Conservation (phyloP, 306 rosid genomes). For the Chamaecrista fasciculata region DNA sequence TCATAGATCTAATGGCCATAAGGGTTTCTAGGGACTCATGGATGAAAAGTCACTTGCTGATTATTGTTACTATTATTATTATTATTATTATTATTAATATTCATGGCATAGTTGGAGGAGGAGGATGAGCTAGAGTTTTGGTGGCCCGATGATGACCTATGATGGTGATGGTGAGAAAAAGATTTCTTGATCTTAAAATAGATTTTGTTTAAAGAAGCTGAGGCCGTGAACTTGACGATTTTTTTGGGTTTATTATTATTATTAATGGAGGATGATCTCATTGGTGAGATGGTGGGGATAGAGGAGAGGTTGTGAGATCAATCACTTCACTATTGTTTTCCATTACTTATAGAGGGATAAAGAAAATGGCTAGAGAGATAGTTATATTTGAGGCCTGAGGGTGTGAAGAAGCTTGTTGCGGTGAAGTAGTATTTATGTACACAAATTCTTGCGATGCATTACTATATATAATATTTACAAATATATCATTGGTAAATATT, state of each 20-base stretch:
- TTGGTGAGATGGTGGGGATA: not conserved
- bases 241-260: too few relatives aligned
- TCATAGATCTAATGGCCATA: not conserved
- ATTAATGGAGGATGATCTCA: too few relatives aligned
- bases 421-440: too few relatives aligned
- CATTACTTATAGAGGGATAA: not conserved
- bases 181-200: not conserved
- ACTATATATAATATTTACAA: not conserved
- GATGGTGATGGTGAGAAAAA: too few relatives aligned
- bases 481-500: not conserved
- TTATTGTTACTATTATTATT: too few relatives aligned
- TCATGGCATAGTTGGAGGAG: too few relatives aligned
- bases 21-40: not conserved
- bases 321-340: not conserved
- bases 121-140: too few relatives aligned
- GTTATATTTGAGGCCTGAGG: too few relatives aligned
- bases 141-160: too few relatives aligned
- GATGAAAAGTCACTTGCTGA: not conserved
- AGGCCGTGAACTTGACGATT: not conserved
- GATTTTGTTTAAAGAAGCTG: not conserved
- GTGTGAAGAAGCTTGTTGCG: not conserved
- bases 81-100: too few relatives aligned
- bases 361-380: not conserved
- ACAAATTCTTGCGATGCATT: too few relatives aligned
- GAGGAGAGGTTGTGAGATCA: slow-evolving; percentile 3